Base-by-base conservation (phyloP, 1,139 yeast species). In the Pichia sp. region DNA sequence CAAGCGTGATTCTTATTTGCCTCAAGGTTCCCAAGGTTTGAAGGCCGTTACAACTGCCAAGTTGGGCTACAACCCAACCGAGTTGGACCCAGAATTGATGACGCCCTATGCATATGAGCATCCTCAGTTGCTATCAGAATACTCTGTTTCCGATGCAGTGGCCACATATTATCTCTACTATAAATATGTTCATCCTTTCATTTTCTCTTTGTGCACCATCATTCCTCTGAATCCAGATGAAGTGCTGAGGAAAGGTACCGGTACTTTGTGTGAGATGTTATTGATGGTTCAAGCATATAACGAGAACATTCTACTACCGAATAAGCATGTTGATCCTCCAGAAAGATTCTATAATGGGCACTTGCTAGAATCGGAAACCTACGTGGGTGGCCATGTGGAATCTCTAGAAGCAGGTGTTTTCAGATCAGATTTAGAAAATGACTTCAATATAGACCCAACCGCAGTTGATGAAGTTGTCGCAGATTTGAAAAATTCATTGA, bases 371-470 rank as follows among this genome's bases (percentile, higher is more conserved):
- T 87, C 96, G 1, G 99, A 95, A 71, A 95, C 99, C 0, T 95
- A 95, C 68, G 99, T 95, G 24, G 99, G 99, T 60, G 99, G 99
- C 2, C 99, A 95, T 65, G 99, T 95, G 43, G 99, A 95, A 71
- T 88, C 97, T 2, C 73, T 95, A 55, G 99, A 95, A 69, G 97
- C 99, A 6, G 99, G 99, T 55, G 99, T 95, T 1, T 95, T 95
- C 67, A 76, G 99, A 64, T 87, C 95, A 57, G 99, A 95, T 68
- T 77, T 93, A 46, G 80, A 85, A 3, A 82, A 79, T 48, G 81
- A 86, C 46, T 95, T 95, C 71, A 80, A 78, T 46, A 76, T 95
- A 36, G 97, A 92, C 64, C 83, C 96, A 0, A 74, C 83, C 0
- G 96, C 92, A 1, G 77, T 93, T 48, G 96, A 91, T 62, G 96